phyloP scores from a whole-genome alignment of 1,284 basidiomycete species.

The Ceratobasidium theobromae region DNA sequence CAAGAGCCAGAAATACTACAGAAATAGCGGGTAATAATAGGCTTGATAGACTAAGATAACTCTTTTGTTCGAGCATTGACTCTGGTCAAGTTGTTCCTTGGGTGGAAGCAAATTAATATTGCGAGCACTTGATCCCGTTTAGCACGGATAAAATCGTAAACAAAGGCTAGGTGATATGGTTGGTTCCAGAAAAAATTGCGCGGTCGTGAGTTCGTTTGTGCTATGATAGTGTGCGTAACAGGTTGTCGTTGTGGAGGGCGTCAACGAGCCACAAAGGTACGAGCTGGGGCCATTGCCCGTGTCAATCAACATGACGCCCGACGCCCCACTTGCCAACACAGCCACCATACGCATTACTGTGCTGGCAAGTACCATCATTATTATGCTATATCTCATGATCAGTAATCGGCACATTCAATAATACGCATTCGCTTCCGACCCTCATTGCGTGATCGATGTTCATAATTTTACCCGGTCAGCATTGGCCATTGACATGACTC shows the following conservation, averaged over 20 bases:
- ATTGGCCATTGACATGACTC: not conserved
- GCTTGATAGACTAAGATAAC: not conserved
- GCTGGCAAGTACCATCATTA: too few species aligned
- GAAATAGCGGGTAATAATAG: not conserved
- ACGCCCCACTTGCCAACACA: not conserved
- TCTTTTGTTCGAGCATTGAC: not conserved
- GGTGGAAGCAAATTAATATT: not conserved
- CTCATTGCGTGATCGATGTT: not conserved
- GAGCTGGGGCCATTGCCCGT: not conserved
- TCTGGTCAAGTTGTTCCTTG: not conserved
- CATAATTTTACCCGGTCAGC: not conserved
- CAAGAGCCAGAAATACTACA: not conserved
- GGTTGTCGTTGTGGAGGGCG: not conserved
- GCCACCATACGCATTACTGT: not conserved
- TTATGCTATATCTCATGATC: too few species aligned
- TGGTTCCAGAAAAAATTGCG: too few species aligned
- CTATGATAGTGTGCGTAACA: not conserved
- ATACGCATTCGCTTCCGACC: too few species aligned
- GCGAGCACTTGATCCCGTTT: too few species aligned
- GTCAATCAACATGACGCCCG: not conserved
- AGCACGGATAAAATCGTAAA: too few species aligned
- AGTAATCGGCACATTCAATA: too few species aligned
- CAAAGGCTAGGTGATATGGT: too few species aligned
- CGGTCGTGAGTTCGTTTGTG: too few species aligned
- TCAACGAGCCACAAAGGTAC: not conserved